phyloP scores from a whole-genome alignment of 2,329 filamentous ascomycete species.

The Herpotrichia juniperi region DNA sequence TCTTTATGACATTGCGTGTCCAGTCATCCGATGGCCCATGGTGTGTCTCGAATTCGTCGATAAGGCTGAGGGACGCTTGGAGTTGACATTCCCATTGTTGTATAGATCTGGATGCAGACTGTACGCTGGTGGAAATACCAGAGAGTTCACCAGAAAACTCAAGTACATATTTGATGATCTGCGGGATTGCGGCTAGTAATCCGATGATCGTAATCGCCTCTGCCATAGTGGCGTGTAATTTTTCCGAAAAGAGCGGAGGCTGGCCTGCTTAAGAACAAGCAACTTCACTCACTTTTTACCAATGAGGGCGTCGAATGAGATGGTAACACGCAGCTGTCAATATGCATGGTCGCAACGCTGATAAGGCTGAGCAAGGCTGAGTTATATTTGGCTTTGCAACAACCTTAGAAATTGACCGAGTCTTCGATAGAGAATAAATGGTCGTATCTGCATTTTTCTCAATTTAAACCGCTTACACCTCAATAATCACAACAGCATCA shows the following conservation, averaged over 20 bases:
- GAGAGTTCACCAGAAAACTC: not conserved
- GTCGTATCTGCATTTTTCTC: no score
- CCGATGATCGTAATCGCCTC: constrained; percentile 1
- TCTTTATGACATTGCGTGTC: not conserved
- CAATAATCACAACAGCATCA: no score
- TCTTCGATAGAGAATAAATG: no score
- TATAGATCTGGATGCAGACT: not conserved
- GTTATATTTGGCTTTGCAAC: no score
- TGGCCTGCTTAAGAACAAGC: not conserved
- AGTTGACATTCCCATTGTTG: not conserved
- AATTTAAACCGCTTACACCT: no score
- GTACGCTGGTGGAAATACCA: not conserved
- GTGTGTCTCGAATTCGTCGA: not conserved
- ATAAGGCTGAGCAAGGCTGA: not conserved
- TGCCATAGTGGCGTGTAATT: not conserved
- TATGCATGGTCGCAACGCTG: not conserved
- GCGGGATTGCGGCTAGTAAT: not conserved
- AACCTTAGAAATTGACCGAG: no score
- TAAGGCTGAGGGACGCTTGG: not conserved
- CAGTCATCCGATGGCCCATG: not conserved
- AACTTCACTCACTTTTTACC: not conserved
- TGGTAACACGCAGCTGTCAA: not conserved
- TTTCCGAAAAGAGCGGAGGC: not conserved
- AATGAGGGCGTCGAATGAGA: not conserved
- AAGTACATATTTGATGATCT: constrained; percentile 1